Base-by-base conservation (phyloP, 352 stramenopile species). In the Phytophthora pini region DNA sequence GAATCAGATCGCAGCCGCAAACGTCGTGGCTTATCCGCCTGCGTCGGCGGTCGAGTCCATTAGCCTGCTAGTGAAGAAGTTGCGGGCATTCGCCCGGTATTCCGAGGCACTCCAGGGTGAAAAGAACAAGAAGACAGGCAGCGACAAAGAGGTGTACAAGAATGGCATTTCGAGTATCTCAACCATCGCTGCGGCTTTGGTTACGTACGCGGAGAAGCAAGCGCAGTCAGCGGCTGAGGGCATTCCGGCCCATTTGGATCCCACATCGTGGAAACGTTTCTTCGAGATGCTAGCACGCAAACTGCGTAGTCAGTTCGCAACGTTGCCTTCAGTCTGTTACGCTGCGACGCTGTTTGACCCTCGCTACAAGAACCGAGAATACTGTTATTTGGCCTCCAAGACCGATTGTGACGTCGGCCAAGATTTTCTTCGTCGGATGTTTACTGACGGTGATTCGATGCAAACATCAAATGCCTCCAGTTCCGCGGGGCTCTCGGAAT, bases 301-400 rank as follows among this genome's bases (percentile, higher is more conserved):
- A 41, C 34, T 94, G 34, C 82, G 84, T 5, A 61, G 77, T 8
- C 74, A 86, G 36, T 93, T 94, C 58, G 64, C 64, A 9, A 52
- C 65, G 34, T 34, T 92, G 13, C 80, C 82, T 1, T 36, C 82
- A 17, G 70, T 90, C 22, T 89, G 80, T 43, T 88, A 89, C 40
- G 86, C 86, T 3, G 83, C 86, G 9, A 92, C 86, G 15, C 67
- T 94, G 26, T 79, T 94, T 10, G 86, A 94, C 24, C 86, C 86
- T 32, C 82, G 86, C 5, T 94, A 94, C 72, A 94, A 94, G 60
- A 82, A 92, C 48, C 84, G 81, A 29, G 84, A 90, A 47, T 92
- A 87, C 53, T 94, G 86, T 61, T 94, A 92, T 68, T 43, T 92
- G 43, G 75, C 70, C 4, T 67, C 74, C 8, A 84, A 82, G 56